Evolutionary conservation across 1,284 basidiomycete genomes (phyloP), one percentile per base, ranked within the genome.

Genomic region (Pulveroboletus sp.): DNA sequence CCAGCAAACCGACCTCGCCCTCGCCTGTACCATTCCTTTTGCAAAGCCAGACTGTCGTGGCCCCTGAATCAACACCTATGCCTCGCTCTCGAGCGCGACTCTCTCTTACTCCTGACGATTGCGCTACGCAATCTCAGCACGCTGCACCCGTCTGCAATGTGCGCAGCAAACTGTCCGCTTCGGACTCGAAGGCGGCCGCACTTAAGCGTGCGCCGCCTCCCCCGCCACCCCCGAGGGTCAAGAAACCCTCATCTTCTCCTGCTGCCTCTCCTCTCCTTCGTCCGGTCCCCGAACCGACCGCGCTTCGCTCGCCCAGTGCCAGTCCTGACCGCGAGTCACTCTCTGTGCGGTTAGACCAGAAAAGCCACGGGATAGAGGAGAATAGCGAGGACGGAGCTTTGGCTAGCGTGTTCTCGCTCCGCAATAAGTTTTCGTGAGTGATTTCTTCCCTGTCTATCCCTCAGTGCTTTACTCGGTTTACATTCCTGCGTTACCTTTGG

Each of bases 121-220:
- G 9, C 9, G 65, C 57, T 52, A 59, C 54, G 49, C 66, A 48
- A 49, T 52, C 43, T 64, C 66, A 49, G n/a, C 33, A 28, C 5
- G 43, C 54, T 39, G 59, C 47, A 59, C 68, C 52, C 45, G 56
- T 43, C 63, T 68, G 49, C 40, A 65, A 70, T 22, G 70, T 84
- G 31, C 77, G 78, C 15, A 58, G 74, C 40, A 56, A 54, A 25
- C n/a, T 22, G 3, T 57, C 60, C 20, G 9, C 58, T 38, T 57
- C 84, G 1, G 84, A 87, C 63, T 62, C 83, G 44, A 81, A 77
- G 39, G 43, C 62, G 0, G 22, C 52, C 5, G 61, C 61, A 11
- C 59, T 67, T 4, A 82, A 80, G 63, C 74, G 80, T 55, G 77
- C 78, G 15, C 85, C 84, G 0, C 86, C 86, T 0, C 86, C 85